Base-by-base conservation (phyloP, 371 early-diverging fungal species). In the Apophysomyces elegans region DNA sequence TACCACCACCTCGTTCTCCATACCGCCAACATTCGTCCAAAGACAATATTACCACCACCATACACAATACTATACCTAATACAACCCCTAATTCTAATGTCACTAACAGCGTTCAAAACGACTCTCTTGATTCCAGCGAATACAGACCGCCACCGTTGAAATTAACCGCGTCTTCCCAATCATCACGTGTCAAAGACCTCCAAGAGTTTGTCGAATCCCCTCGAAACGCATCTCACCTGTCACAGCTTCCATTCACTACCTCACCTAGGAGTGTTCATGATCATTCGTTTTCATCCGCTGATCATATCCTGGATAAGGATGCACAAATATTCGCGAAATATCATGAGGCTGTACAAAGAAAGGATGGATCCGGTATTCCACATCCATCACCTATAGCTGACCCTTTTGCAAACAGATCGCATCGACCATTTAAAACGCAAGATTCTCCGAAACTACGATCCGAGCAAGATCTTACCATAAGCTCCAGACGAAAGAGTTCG, bases 321-420 rank as follows among this genome's bases (percentile, higher is more conserved):
- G 70, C 70, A 16, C 74, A 74, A 14, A 36, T 61, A 35, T 68
- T 70, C 35, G 70, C 74, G 18, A 61, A 63, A 45, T 68, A 70
- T 38, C 70, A 74, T 16, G 59, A 61, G 35, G 36, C 62, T 2
- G 32, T 46, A 37, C 36, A n/a, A 47, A 46, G 44, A 37, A 58
- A 59, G 12, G 56, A 65, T 21, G 47, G 59, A 13, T 59, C 56
- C 1, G n/a, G 37, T 36, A 13, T 36, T 36, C 39, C 58, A 13
- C 58, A 58, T 36, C 58, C 58, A 9, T 58, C 60, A 14, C 64
- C 64, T 16, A 16, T 41, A 32, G 58, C 45, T n/a, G 37, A 41
- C 38, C 58, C 56, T 63, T 58, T 58, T 54, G 21, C 60, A 58
- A 26, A 47, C 59, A 46, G 7, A 45, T 32, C 39, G 44, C 58